These are phyloP conservation scores for Xylariaceae sp. DNA, from an alignment of 2,329 filamentous ascomycete genomes.

Conservation along the genomic window DNA sequence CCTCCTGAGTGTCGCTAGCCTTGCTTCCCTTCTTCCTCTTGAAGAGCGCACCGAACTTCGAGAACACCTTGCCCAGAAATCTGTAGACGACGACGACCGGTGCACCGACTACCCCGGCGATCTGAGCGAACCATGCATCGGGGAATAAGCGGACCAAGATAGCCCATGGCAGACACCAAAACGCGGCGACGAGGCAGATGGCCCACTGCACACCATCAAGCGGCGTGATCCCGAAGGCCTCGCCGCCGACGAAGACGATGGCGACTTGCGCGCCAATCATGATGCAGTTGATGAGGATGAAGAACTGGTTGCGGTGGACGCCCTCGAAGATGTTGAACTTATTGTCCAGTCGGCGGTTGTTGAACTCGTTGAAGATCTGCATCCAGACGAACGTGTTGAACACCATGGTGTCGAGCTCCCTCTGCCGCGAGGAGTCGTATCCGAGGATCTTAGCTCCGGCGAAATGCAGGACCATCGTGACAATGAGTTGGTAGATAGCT, in stretches of 20 bases:
- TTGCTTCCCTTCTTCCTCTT: conserved; percentile 11
- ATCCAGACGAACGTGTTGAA: conserved; percentile 72
- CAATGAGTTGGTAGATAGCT: conserved; percentile 55
- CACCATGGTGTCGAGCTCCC: conserved; percentile 54
- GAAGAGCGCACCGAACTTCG: conserved; percentile 16
- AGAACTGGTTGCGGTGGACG: conserved; percentile 52
- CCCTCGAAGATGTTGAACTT: conserved; percentile 59
- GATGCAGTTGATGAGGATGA: conserved; percentile 51
- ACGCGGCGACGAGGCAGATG: conserved; percentile 45
- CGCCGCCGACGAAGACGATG: conserved; percentile 54
- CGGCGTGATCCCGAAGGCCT: conserved; percentile 46
- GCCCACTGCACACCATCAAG: conserved; percentile 51
- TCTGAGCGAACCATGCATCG: conserved; percentile 35
- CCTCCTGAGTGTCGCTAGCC: not conserved
- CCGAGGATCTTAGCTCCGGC: conserved; percentile 51
- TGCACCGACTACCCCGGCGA: conserved; percentile 23
- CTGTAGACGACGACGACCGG: conserved; percentile 27
- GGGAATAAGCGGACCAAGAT: conserved; percentile 46
- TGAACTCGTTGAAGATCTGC: conserved; percentile 68
- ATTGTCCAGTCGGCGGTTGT: conserved; percentile 60
- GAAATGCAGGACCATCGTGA: conserved; percentile 58
- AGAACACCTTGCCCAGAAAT: conserved; percentile 12
- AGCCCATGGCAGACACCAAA: conserved; percentile 47
- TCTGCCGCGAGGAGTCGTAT: conserved; percentile 40
- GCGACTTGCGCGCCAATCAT: conserved; percentile 54